Conservation (phyloP, 495 filamentous ascomycete species). For the Coniosporium apollinis region DNA sequence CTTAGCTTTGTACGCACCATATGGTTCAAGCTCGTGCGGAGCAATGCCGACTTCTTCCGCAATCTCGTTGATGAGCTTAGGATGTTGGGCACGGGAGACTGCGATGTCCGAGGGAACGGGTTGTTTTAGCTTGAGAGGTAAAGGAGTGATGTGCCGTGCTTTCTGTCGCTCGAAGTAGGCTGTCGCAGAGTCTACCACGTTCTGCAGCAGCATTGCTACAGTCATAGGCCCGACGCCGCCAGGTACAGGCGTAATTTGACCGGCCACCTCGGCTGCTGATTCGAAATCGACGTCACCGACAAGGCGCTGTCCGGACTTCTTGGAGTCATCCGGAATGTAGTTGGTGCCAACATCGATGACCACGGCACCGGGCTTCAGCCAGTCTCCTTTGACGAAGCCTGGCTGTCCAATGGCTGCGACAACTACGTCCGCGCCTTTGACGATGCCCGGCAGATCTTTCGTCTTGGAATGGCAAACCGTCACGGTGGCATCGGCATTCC, state of each 20-base stretch:
- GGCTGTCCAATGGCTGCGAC: constrained; percentile 84
- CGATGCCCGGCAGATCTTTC: constrained; percentile 44
- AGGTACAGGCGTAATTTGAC: constrained; percentile 91
- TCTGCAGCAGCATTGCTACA: constrained; percentile 89
- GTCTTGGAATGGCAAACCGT: constrained; percentile 91
- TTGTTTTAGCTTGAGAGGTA: constrained; percentile 54
- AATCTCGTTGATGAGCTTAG: constrained; percentile 71
- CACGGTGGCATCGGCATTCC: constrained; percentile 90
- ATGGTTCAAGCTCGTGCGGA: constrained; percentile 74
- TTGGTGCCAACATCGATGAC: constrained; percentile 98
- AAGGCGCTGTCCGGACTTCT: constrained; percentile 83
- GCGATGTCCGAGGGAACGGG: constrained; percentile 91
- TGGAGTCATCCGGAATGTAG: constrained; percentile 82
- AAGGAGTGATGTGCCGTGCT: constrained; percentile 53
- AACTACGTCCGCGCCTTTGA: constrained; percentile 78
- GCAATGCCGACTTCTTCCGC: constrained; percentile 81
- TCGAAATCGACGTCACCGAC: constrained; percentile 94
- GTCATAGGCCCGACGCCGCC: constrained; percentile 98
- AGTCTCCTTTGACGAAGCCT: constrained; percentile 80
- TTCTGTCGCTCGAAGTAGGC: constrained; percentile 69
- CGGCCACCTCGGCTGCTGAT: constrained; percentile 68
- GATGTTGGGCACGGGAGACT: constrained; percentile 73
- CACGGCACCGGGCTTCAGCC: constrained; percentile 82
- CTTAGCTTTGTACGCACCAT: constrained; percentile 90
- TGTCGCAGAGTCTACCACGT: constrained; percentile 72